Conservation (phyloP, 805 yeast genomes). For the Diddensiella santjacobensis region DNA sequence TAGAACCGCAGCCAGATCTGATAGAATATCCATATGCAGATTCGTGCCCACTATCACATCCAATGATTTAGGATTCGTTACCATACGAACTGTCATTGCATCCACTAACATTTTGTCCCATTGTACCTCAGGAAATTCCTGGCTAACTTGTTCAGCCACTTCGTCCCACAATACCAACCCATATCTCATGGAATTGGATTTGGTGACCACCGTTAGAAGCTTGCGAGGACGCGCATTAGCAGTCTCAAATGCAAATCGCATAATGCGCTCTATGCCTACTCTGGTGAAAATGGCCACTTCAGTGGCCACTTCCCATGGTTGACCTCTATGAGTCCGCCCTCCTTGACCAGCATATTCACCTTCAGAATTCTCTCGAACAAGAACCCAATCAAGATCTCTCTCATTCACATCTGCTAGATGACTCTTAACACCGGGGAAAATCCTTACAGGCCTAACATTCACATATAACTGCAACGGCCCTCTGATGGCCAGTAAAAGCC, state of each 20-base stretch:
- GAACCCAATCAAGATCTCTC: slow-evolving; percentile 10
- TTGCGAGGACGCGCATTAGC: slow-evolving; percentile 18
- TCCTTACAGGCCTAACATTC: slow-evolving; percentile 20
- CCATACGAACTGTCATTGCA: slow-evolving; percentile 24
- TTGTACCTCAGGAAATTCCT: slow-evolving; percentile 22
- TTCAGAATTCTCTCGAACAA: slow-evolving; percentile 17
- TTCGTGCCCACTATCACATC: slow-evolving; percentile 22
- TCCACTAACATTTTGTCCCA: slow-evolving; percentile 25
- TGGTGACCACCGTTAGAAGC: slow-evolving; percentile 21
- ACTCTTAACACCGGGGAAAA: slow-evolving; percentile 13
- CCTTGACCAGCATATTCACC: slow-evolving; percentile 25
- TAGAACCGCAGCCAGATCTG: slow-evolving; percentile 22
- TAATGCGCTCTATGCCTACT: slow-evolving; percentile 19
- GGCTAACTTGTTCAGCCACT: slow-evolving; percentile 18
- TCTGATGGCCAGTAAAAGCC: slow-evolving; percentile 10
- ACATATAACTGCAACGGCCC: slow-evolving; percentile 19
- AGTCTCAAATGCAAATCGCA: no score
- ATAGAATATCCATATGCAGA: slow-evolving; percentile 22
- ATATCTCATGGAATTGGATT: slow-evolving; percentile 20
- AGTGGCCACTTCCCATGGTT: slow-evolving; percentile 22
- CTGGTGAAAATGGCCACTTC: slow-evolving; percentile 23
- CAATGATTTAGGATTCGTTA: slow-evolving; percentile 16
- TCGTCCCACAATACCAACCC: slow-evolving; percentile 24
- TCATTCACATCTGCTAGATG: neutral
- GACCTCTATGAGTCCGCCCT: slow-evolving; percentile 22